Evolutionary conservation across 345 rosid genomes (phyloP), one percentile per base, ranked within the genome.

Genomic region (Chamaenerion angustifolium): DNA sequence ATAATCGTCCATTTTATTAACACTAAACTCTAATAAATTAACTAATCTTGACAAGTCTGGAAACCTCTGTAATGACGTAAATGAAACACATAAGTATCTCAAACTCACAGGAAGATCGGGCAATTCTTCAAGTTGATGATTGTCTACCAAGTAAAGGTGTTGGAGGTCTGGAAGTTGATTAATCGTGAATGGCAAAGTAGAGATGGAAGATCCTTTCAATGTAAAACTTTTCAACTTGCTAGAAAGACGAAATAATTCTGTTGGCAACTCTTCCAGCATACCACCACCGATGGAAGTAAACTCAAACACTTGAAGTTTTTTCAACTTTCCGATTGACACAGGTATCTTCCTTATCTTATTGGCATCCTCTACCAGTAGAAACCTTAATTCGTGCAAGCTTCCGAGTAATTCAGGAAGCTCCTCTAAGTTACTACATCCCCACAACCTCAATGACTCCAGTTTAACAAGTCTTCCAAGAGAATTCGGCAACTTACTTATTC

Each of bases 321-420:
- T 42, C 12, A 53, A 42, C 11, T 11, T 12, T 16, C 56, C 37
- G 4, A 53, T 53, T 13, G 56, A 40, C 12, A 12, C 56, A 0
- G 56, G 56, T 18, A 53, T 14, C 37, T 31, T 31, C 37, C 37
- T 23, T 42, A 25, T 49, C 40, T 49, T 1, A 49, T 49, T 49
- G 40, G 15, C 14, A 40, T 49, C 40, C 16, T 21, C 35, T 31
- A 49, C 14, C 19, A 0, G 12, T 49, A 10, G 40, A 21, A 49
- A 16, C 19, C 16, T 19, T 11, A 53, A 53, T 19, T 41, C 19
- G 10, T 9, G 41, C 48, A 57, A 42, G 10, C 41, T 57, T 13
- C 61, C 61, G 13, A 57, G 21, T 13, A 48, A 27, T 13, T 42
- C 35, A 40, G 61, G 61, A 12, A 57, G 58, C 19, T 45, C 42